Conservation (phyloP, 1,139 yeast genomes). For the Geotrichum bryndzae region DNA sequence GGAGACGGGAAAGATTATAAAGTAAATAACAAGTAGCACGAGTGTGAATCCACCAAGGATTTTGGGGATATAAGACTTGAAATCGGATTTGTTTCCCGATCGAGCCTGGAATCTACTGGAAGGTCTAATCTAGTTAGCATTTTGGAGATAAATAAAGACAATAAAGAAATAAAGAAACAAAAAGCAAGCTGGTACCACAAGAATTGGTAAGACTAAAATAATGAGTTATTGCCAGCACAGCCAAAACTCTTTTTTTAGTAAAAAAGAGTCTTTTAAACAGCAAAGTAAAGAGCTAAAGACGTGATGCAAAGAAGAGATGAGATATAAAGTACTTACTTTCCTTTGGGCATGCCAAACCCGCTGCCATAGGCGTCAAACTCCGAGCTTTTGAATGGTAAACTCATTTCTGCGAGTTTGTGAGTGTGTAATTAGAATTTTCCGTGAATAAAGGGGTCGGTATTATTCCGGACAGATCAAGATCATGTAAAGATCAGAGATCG, state of each 20-base stretch:
- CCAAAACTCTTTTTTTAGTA: background rate
- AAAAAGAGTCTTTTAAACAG: background rate
- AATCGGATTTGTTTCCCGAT: background rate
- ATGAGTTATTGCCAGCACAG: too few species aligned
- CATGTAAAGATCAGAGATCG: background rate
- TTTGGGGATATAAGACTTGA: constrained; percentile 2
- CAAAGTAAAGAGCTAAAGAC: background rate
- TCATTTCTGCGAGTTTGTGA: constrained; percentile 19
- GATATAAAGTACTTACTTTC: constrained; percentile 10
- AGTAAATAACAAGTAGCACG: constrained; percentile 2
- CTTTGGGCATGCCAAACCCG: constrained; percentile 6
- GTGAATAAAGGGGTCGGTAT: background rate
- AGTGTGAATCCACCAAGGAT: background rate
- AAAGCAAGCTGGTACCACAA: background rate
- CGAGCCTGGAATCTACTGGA: constrained; percentile 10
- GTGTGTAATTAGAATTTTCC: background rate
- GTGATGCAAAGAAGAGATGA: background rate
- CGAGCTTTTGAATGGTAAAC: constrained; percentile 29
- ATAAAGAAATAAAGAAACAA: background rate
- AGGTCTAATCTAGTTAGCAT: constrained; percentile 1
- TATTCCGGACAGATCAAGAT: background rate
- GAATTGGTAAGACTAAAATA: too few species aligned
- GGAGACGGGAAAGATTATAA: background rate
- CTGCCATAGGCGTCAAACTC: constrained; percentile 25
- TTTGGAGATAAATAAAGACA: background rate